Conservation (phyloP, 2,329 filamentous ascomycete genomes). For the Myriosclerotinia scirpicola region DNA sequence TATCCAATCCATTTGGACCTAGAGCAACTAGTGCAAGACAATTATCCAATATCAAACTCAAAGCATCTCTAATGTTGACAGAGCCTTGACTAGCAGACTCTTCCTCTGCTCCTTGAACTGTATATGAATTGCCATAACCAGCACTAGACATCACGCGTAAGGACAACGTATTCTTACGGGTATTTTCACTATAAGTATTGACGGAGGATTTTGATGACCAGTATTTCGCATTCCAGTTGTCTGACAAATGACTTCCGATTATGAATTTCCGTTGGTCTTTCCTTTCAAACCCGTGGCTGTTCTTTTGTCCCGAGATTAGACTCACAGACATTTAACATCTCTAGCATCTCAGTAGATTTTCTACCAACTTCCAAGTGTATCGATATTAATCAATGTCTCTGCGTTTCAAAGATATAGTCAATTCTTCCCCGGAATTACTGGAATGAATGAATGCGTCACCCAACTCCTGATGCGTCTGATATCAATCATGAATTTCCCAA, state of each 20-base stretch:
- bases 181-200: constrained; percentile 13
- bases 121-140: constrained; percentile 20
- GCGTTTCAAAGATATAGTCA: constrained; percentile 20
- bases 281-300: constrained; percentile 19
- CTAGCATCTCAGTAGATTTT: constrained; percentile 13
- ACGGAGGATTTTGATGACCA: constrained; percentile 9
- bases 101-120: constrained; percentile 10
- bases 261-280: constrained; percentile 7
- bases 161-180: constrained; percentile 5
- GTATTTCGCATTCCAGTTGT: constrained; percentile 15
- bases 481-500: constrained; percentile 23
- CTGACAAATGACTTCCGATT: constrained; percentile 17
- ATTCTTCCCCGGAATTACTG: constrained; percentile 20
- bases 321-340: constrained; percentile 18
- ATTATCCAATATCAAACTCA: constrained; percentile 19
- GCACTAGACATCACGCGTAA: constrained; percentile 21
- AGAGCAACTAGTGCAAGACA: constrained; percentile 19
- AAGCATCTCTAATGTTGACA: not conserved
- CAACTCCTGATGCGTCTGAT: constrained; percentile 15
- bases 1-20: constrained; percentile 15
- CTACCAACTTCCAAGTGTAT: not conserved
- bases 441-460: constrained; percentile 20
- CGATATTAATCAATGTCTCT: constrained; percentile 9
- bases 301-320: constrained; percentile 16
- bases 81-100: not conserved